Percentiles rank a stretch among this genome's conserved stretches.
Conservation (phyloP, 108 stramenopile genomes). For the Pelagomonas calceolata region DNA sequence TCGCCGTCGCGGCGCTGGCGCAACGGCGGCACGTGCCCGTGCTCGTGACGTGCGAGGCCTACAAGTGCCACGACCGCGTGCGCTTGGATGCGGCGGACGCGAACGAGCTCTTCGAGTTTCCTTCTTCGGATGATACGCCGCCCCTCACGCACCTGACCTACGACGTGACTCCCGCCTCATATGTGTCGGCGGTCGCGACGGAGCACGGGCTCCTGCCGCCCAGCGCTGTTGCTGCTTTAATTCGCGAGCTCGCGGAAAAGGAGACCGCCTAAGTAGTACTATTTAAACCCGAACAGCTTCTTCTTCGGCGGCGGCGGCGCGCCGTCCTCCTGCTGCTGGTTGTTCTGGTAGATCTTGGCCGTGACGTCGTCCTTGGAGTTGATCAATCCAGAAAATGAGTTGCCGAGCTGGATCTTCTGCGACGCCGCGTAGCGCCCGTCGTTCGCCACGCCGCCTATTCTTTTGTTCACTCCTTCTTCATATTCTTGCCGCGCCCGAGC, state of each 20-base stretch:
- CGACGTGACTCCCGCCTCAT: constrained; percentile 88
- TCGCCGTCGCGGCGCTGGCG: constrained; percentile 83
- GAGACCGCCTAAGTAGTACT: no score
- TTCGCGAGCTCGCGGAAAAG: constrained; percentile 60
- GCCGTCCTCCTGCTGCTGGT: no score
- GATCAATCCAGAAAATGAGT: not conserved
- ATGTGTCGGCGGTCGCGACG: constrained; percentile 88
- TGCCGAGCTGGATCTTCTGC: not conserved
- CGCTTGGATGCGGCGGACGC: constrained; percentile 86
- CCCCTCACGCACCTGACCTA: constrained; percentile 77
- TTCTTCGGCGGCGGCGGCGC: not conserved
- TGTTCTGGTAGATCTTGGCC: not conserved
- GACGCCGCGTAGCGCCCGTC: not conserved
- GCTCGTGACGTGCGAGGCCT: constrained; percentile 91
- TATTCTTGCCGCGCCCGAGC: not conserved
- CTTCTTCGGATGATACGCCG: constrained; percentile 40
- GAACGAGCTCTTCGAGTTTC: constrained; percentile 84
- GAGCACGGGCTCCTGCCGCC: constrained; percentile 94
- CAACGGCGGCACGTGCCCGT: constrained; percentile 74
- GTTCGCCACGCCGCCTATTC: not conserved
- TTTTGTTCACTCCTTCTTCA: no score
- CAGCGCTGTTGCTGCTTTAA: constrained; percentile 83
- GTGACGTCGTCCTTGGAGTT: not conserved
- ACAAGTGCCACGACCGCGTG: constrained; percentile 94
- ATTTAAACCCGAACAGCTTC: not conserved